These are phyloP conservation scores for Lupinus albus DNA, from an alignment of 306 rosid genomes.

Conservation along the genomic window DNA sequence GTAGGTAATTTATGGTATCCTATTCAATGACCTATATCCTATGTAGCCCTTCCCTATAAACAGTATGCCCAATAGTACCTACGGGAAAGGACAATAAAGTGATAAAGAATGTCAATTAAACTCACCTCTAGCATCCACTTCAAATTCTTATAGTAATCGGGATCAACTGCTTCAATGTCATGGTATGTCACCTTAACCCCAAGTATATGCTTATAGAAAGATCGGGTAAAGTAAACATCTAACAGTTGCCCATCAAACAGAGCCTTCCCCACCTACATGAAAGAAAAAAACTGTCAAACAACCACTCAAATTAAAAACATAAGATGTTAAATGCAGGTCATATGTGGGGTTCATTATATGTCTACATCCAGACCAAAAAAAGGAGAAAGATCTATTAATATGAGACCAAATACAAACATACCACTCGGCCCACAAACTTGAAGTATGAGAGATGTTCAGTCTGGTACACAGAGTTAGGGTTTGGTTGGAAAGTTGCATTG, in stretches of 20 bases:
- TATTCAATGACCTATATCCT: constrained; percentile 17
- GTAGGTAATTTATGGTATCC: background rate
- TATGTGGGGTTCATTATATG: background rate
- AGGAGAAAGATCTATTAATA: background rate
- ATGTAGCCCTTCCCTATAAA: background rate
- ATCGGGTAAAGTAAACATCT: constrained; percentile 98
- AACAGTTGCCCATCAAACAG: constrained; percentile 94
- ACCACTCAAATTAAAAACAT: constrained; percentile 26
- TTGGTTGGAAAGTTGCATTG: constrained; percentile 96
- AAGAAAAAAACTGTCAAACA: constrained; percentile 38
- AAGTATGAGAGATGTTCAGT: constrained; percentile 99
- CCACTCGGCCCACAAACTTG: constrained; percentile 99
- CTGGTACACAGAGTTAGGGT: constrained; percentile 95
- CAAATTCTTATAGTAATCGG: constrained; percentile 96
- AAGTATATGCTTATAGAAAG: constrained; percentile 97
- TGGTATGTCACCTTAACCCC: constrained; percentile 98
- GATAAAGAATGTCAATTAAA: constrained; percentile 32
- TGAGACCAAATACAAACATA: constrained; percentile 41
- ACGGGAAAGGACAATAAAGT: constrained; percentile 13
- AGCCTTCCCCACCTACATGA: constrained; percentile 93
- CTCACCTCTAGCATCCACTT: constrained; percentile 99
- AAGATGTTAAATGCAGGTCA: background rate
- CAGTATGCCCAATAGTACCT: background rate
- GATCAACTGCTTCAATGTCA: constrained; percentile 99
- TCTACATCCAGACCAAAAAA: constrained; percentile 13